phyloP scores from a whole-genome alignment of 441 rosid species.

The Arabidopsis lyrata region DNA sequence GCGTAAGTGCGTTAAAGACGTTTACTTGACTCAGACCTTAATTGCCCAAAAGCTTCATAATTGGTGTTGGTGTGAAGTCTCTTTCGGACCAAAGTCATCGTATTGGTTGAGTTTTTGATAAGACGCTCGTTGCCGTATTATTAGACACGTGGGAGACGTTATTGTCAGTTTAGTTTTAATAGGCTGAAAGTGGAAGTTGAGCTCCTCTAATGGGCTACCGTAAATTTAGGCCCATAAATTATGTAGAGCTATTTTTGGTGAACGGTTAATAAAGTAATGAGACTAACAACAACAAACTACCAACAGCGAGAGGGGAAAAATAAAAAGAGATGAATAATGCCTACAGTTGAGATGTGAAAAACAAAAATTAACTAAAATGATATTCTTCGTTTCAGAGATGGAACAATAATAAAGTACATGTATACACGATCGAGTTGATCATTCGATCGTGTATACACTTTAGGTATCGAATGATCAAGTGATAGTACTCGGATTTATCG shows the following conservation, averaged over 20 bases:
- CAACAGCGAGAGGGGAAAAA: too few relatives aligned
- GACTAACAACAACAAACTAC: background rate
- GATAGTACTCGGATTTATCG: too few relatives aligned
- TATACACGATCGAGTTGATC: too few relatives aligned
- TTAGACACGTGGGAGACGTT: constrained; percentile 14
- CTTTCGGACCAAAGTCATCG: constrained; percentile 9
- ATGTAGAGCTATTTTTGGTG: background rate
- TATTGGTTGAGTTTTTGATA: constrained; percentile 12
- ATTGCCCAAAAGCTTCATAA: constrained; percentile 4
- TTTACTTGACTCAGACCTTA: background rate
- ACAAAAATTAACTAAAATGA: too few relatives aligned
- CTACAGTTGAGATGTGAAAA: too few relatives aligned
- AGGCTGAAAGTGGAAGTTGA: background rate
- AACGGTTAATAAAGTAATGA: background rate
- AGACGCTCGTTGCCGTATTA: background rate
- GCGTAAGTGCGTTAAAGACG: background rate
- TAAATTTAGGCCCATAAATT: background rate
- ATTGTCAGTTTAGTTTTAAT: background rate
- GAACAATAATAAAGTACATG: too few relatives aligned
- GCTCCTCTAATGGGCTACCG: background rate
- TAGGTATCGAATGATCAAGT: too few relatives aligned
- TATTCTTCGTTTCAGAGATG: background rate
- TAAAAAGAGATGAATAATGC: too few relatives aligned
- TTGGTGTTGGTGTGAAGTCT: constrained; percentile 9
- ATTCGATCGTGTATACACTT: too few relatives aligned